A percentile compares a stretch with the other conserved stretches of the same genome.
Evolutionary conservation across 208 protist genomes (phyloP).

Genomic region (Trypanosoma scelopori): DNA sequence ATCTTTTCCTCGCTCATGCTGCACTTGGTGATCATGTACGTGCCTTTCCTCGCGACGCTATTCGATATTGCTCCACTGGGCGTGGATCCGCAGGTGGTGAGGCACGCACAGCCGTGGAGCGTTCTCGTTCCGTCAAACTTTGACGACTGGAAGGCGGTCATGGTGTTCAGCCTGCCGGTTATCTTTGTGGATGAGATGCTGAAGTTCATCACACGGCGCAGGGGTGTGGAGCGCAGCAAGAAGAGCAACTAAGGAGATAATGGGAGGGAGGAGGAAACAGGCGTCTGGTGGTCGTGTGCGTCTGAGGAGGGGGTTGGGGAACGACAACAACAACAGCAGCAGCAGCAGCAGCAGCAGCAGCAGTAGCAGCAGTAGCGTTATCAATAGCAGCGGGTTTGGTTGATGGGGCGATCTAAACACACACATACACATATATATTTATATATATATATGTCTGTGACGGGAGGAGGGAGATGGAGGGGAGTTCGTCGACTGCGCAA

Average conservation of each 20-base stretch:
- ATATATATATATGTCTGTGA: too few relatives aligned
- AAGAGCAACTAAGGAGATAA: constrained; percentile 23
- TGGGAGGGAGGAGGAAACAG: background rate
- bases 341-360: too few relatives aligned
- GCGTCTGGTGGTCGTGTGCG: background rate
- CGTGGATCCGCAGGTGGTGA: constrained; percentile 47
- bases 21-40: constrained; percentile 92
- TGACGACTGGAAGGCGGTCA: constrained; percentile 88
- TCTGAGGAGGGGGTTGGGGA: too few relatives aligned
- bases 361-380: too few relatives aligned
- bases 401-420: too few relatives aligned
- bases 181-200: constrained; percentile 94
- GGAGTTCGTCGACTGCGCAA: too few relatives aligned
- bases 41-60: constrained; percentile 84
- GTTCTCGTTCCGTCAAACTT: constrained; percentile 68
- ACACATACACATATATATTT: too few relatives aligned
- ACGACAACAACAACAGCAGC: too few relatives aligned
- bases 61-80: constrained; percentile 88
- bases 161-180: constrained; percentile 90
- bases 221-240: constrained; percentile 5
- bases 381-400: too few relatives aligned
- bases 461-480: too few relatives aligned
- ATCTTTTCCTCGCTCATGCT: constrained; percentile 82
- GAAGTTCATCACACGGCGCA: constrained; percentile 72
- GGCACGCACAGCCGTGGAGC: constrained; percentile 56